These are phyloP conservation scores for Nothophaeocryptopus gaeumannii DNA, from an alignment of 2,329 filamentous ascomycete species.

Conservation along the genomic window DNA sequence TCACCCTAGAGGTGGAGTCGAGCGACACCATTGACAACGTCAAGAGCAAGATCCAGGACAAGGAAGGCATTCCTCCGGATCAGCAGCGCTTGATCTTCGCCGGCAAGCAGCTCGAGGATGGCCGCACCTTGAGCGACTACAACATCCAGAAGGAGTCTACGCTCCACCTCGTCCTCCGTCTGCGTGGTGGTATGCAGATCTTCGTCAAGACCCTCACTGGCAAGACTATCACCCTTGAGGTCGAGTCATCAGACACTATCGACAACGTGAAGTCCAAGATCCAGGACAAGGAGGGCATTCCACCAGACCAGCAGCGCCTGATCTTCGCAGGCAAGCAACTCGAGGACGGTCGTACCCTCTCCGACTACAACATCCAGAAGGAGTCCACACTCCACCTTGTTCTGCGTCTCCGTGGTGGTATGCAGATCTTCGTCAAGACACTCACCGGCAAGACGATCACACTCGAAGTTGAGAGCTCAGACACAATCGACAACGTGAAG, in stretches of 20 bases:
- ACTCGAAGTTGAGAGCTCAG: conserved; percentile 99
- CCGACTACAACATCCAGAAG: conserved; percentile 99
- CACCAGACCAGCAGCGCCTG: conserved; percentile 95
- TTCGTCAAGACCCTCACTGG: conserved; percentile 99
- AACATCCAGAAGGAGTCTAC: conserved; percentile 79
- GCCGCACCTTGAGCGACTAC: conserved; percentile 85
- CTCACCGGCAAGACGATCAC: conserved; percentile 99
- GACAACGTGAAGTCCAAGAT: conserved; percentile 99
- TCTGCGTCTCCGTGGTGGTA: conserved; percentile 95
- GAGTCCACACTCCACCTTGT: conserved; percentile 98
- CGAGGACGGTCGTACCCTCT: conserved; percentile 93
- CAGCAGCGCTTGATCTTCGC: conserved; percentile 96
- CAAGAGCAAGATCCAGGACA: conserved; percentile 96
- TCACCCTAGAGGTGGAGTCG: conserved; percentile 65
- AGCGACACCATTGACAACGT: conserved; percentile 94
- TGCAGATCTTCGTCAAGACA: conserved; percentile 60
- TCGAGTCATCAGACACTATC: conserved; percentile 98
- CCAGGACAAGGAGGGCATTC: conserved; percentile 99
- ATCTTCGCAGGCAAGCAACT: conserved; percentile 99
- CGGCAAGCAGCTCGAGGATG: conserved; percentile 94
- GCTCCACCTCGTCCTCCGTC: conserved; percentile 62
- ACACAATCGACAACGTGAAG: conserved; percentile 99
- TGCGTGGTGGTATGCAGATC: conserved; percentile 68
- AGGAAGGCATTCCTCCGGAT: conserved; percentile 94
- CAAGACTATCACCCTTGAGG: conserved; percentile 99